Evolutionary conservation across 192 early-diverging fungal genomes (phyloP).

Genomic region (Kickxella alabastrina): DNA sequence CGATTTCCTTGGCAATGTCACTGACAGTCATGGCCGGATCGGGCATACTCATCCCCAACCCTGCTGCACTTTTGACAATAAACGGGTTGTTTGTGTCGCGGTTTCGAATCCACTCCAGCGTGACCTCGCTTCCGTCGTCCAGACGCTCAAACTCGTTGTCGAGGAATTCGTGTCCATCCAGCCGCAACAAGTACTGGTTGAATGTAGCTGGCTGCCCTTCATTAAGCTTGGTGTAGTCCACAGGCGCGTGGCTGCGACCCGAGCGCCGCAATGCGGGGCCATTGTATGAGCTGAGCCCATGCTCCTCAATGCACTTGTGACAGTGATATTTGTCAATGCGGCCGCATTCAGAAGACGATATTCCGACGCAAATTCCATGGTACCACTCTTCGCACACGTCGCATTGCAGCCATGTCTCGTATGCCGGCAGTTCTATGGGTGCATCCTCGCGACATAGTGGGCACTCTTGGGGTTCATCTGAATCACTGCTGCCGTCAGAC

Average conservation of each 20-base stretch:
- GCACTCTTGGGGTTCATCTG: constrained; percentile 47
- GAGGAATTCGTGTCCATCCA: constrained; percentile 65
- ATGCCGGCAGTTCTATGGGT: constrained; percentile 40
- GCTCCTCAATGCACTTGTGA: constrained; percentile 46
- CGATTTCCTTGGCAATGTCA: constrained; percentile 55
- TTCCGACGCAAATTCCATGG: constrained; percentile 61
- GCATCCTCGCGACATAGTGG: constrained; percentile 39
- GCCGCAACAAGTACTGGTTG: constrained; percentile 72
- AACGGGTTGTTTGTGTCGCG: constrained; percentile 72
- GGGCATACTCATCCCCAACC: constrained; percentile 84
- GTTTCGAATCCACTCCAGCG: constrained; percentile 59
- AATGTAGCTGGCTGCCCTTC: constrained; percentile 74
- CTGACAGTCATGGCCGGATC: constrained; percentile 54
- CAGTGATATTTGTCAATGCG: constrained; percentile 66
- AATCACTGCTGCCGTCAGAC: constrained; percentile 25
- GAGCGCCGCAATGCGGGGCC: constrained; percentile 56
- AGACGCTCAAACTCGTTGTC: constrained; percentile 64
- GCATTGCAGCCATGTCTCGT: constrained; percentile 65
- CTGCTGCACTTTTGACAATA: constrained; percentile 62
- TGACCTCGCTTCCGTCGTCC: constrained; percentile 58
- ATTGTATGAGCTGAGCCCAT: constrained; percentile 60
- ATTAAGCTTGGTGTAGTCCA: constrained; percentile 84
- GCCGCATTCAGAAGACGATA: constrained; percentile 56
- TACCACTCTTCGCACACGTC: constrained; percentile 64
- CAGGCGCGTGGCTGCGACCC: constrained; percentile 50